These are phyloP conservation scores for Debaryomyces coudertii DNA, from an alignment of 1,139 yeast genomes.

Conservation along the genomic window DNA sequence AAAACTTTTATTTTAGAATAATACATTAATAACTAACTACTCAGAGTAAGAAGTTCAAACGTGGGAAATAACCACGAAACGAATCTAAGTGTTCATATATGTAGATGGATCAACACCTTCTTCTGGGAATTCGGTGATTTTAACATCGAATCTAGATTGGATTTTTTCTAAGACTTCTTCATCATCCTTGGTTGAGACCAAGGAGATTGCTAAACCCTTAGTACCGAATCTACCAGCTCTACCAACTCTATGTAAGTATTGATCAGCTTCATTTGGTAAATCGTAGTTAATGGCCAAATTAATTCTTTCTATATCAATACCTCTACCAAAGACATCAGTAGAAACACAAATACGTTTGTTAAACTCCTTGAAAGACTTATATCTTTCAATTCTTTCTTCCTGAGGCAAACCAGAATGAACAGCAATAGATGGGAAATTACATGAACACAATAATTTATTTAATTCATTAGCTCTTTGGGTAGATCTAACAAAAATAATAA, in stretches of 20 bases:
- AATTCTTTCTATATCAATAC: conserved; percentile 98
- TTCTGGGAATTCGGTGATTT: conserved; percentile 92
- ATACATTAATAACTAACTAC: conserved; percentile 6
- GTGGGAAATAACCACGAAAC: neutral
- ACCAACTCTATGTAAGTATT: conserved; percentile 98
- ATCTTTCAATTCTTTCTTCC: conserved; percentile 97
- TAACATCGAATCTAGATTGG: conserved; percentile 97
- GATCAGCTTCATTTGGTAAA: conserved; percentile 89
- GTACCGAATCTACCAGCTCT: conserved; percentile 99
- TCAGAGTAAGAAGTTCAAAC: neutral
- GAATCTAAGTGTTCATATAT: conserved; percentile 86
- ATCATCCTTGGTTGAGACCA: conserved; percentile 84
- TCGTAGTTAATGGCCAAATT: conserved; percentile 97
- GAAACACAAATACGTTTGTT: conserved; percentile 98
- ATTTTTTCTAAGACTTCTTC: conserved; percentile 89
- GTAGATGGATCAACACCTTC: conserved; percentile 98
- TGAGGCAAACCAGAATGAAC: conserved; percentile 96
- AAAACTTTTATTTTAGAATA: conserved; percentile 9
- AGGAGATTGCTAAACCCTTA: conserved; percentile 94
- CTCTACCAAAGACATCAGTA: conserved; percentile 98
- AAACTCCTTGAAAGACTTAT: conserved; percentile 95
- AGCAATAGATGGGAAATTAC: conserved; percentile 96
- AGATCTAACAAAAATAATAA: conserved; percentile 92
- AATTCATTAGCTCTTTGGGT: conserved; percentile 91
- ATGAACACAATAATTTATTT: conserved; percentile 84